Conservation (phyloP, 305 asterid species). For the Withania somnifera region DNA sequence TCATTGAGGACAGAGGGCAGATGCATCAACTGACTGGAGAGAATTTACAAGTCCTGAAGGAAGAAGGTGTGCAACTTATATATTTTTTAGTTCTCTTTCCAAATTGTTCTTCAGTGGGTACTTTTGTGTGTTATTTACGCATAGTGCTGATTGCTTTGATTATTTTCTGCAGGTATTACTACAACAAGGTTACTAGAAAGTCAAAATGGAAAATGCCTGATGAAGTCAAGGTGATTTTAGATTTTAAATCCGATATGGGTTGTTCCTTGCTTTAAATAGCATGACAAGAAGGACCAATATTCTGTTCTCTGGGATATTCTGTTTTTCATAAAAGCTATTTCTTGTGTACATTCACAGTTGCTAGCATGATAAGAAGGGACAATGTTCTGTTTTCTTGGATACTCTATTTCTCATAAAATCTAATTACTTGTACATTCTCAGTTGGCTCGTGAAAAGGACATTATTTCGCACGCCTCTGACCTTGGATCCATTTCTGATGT, state of each 20-base stretch:
- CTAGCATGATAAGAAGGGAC: not conserved
- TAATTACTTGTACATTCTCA: slow-evolving; percentile 16
- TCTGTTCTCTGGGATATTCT: slow-evolving; percentile 2
- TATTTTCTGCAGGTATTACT: slow-evolving; percentile 47
- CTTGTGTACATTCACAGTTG: slow-evolving; percentile 31
- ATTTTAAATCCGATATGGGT: slow-evolving; percentile 11
- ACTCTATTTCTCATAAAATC: slow-evolving; percentile 8
- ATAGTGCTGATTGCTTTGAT: not conserved
- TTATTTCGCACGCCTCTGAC: slow-evolving; percentile 24
- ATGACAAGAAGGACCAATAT: not conserved
- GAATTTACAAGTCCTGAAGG: slow-evolving; percentile 67
- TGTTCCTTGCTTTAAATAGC: not conserved
- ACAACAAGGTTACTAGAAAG: slow-evolving; percentile 51
- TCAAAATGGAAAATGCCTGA: slow-evolving; percentile 88
- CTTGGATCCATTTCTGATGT: slow-evolving; percentile 33
- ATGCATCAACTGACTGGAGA: slow-evolving; percentile 94
- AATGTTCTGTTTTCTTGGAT: not conserved
- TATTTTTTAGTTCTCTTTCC: not conserved
- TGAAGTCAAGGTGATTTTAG: slow-evolving; percentile 63
- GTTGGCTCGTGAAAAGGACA: slow-evolving; percentile 67
- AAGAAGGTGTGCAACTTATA: slow-evolving; percentile 40
- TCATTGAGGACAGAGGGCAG: slow-evolving; percentile 69
- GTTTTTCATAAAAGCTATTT: slow-evolving; percentile 7
- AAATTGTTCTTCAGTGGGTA: not conserved
- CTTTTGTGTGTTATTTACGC: slow-evolving; percentile 8